Evolutionary conservation across 371 early-diverging fungal species (phyloP), one percentile per base, ranked within the genome.

Genomic region (Caulochytrium protostelioides): DNA sequence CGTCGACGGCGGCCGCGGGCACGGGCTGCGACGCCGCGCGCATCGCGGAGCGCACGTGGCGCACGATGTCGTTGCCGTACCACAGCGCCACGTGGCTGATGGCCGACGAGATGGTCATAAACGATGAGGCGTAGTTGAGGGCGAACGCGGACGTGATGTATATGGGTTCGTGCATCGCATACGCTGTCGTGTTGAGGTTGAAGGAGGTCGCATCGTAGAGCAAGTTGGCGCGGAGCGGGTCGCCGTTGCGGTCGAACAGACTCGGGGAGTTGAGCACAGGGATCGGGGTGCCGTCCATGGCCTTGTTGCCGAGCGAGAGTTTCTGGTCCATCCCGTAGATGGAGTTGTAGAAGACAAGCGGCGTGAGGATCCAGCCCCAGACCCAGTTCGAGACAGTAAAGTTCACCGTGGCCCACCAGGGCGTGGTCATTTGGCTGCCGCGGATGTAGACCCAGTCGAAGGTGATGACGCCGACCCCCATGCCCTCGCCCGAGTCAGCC

Each of bases 91-190:
- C 46, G 40, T 57, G 58, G 12, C 28, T 19, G 8, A 57, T 5
- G 7, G 43, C 23, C 25, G 41, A 28, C 14, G 38, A 20, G 18
- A 48, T n/a, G 35, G 35, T 25, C 15, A 53, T 19, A 43, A 53
- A 48, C n/a, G n/a, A 47, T 1, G 38, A 27, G 22, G 34, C 9
- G 20, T 32, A 43, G 19, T 43, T 36, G n/a, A 75, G 54, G 17
- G 56, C 75, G 64, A 65, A 81, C 42, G 65, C 69, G 13, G 67
- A 57, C 6, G 80, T 65, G 51, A 82, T 70, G 47, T 72, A 66
- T 10, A 84, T 53, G 28, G 72, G 83, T 8, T 70, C 69, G 44
- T 76, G 69, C 36, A 57, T 51, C 19, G 54, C 61, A 43, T 82
- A 83, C 9, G 44, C 57, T 6, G 52, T 54, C 38, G 57, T 66